Base-by-base conservation (phyloP, 495 filamentous ascomycete species). In the Talaromyces liani region DNA sequence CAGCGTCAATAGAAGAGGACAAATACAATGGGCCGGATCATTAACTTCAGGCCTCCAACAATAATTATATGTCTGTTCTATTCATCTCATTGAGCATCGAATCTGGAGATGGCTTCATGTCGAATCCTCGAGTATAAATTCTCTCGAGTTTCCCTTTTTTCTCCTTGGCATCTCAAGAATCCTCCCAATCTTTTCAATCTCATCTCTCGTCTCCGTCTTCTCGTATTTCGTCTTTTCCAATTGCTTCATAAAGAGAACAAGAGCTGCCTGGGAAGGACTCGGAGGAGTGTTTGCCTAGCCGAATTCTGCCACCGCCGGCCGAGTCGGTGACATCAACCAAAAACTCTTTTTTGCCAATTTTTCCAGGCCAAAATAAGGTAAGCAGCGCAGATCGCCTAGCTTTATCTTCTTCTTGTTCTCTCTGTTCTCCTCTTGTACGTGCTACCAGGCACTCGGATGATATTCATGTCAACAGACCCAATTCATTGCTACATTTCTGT, bases 241-340 rank as follows among this genome's bases (percentile, higher is more conserved):
- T 16, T 36, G 9, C 36, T 14, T 41, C 36, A 39, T 39, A 41
- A 16, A 14, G 16, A 36, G 27, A 27, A 16, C 3, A 16, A 41
- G 12, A 33, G 33, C 36, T 41, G 36, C 36, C 36, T 41, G 36
- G 10, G 16, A n/a, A n/a, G n/a, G n/a, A n/a, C n/a, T n/a, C n/a
- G n/a, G n/a, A 14, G 2, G 36, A 41, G 36, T 41, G 36, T 41
- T 41, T 41, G 36, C 36, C 36, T 41, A 41, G 14, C 10, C 14
- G 14, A 16, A 16, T 56, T 56, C 22, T 56, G 53, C 53, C 53
- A 56, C 22, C 27, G 53, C 53, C 53, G 1, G 18, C 7, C 18
- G 49, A 54, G 49, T 22, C 53, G 22, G 53, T 56, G 53, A 56
- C 53, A 56, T 56, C 53, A 56, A 56, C 51, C 12, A 56, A 14